A percentile compares a stretch with the other conserved stretches of the same genome.
phyloP scores from a whole-genome alignment of 805 yeast genomes.

The Barnettozyma sp. region DNA sequence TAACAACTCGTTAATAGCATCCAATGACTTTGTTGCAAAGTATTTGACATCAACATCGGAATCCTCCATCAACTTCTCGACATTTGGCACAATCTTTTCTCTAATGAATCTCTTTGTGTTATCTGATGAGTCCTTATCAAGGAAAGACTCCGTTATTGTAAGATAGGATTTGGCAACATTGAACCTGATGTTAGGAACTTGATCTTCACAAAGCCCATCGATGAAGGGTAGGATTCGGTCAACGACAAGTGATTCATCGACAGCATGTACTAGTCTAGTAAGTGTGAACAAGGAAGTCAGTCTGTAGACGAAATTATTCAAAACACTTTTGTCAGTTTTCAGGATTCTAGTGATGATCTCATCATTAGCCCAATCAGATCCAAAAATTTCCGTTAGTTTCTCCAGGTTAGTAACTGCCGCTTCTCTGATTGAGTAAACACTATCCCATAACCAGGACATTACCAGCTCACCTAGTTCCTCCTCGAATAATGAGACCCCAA shows the following conservation, averaged over 20 bases:
- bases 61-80: conserved; percentile 62
- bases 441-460: conserved; percentile 98
- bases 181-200: conserved; percentile 92
- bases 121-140: conserved; percentile 9
- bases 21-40: conserved; percentile 65
- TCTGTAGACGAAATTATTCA: conserved; percentile 78
- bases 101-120: conserved; percentile 33
- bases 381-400: conserved; percentile 79
- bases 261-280: conserved; percentile 72
- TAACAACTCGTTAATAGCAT: conserved; percentile 17
- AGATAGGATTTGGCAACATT: conserved; percentile 85
- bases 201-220: conserved; percentile 61
- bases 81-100: conserved; percentile 51
- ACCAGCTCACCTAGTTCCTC: conserved; percentile 86
- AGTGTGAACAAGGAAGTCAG: conserved; percentile 86
- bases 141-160: conserved; percentile 48
- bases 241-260: conserved; percentile 48
- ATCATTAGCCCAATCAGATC: conserved; percentile 85
- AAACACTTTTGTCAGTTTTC: conserved; percentile 31
- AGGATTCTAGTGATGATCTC: conserved; percentile 77
- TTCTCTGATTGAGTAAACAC: conserved; percentile 91
- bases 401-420: conserved; percentile 87
- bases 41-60: conserved; percentile 84
- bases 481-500: conserved; percentile 90
- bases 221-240: conserved; percentile 75